Conservation (phyloP, 2,329 filamentous ascomycete genomes). For the Verticillium klebahnii region DNA sequence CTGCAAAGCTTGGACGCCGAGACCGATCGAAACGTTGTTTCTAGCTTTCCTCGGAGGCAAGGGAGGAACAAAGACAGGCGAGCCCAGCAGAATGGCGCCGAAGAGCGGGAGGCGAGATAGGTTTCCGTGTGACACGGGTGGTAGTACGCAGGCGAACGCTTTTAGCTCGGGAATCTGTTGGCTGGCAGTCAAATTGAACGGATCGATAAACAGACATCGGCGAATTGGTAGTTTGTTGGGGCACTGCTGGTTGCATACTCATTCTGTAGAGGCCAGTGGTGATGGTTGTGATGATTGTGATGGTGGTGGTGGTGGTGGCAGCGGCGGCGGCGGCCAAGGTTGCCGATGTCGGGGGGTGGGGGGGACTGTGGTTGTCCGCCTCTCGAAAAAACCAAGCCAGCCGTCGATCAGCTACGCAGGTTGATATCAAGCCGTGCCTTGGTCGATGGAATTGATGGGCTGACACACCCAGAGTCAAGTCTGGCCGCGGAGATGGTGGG, state of each 20-base stretch:
- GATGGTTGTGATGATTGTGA: too few species aligned
- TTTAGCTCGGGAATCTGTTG: background rate
- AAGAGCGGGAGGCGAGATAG: background rate
- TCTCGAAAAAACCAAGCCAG: background rate
- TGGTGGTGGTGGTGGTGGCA: too few species aligned
- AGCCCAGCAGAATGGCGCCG: background rate
- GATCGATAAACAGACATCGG: background rate
- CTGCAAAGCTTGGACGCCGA: background rate
- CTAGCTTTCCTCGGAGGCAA: background rate
- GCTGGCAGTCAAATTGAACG: background rate
- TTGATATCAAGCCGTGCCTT: background rate
- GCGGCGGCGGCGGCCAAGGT: background rate
- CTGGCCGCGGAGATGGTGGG: background rate
- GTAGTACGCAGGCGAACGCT: background rate
- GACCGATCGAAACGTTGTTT: background rate
- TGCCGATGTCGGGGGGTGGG: background rate
- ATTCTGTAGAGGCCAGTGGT: too few species aligned
- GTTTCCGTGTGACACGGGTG: background rate
- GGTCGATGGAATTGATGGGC: background rate
- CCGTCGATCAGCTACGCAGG: background rate
- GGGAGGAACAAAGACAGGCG: background rate
- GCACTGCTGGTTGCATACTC: too few species aligned
- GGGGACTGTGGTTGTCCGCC: background rate
- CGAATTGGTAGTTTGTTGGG: too few species aligned
- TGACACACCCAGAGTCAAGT: background rate